Base-by-base conservation (phyloP, 176 grass and related monocot genomes). In the Oryza officinalis region DNA sequence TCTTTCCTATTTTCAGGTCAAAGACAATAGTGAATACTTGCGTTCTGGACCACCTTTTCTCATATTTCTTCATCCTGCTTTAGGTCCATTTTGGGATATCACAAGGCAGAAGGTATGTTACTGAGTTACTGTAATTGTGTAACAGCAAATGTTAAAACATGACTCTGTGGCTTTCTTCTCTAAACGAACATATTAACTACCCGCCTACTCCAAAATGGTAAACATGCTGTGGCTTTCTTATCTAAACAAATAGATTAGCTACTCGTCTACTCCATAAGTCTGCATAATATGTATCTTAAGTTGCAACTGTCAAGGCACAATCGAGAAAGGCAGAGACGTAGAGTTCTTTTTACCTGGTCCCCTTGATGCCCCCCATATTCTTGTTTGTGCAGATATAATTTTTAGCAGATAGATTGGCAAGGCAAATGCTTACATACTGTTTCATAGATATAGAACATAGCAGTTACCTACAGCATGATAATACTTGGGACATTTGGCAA, bases 41-140 rank as follows among this genome's bases (percentile, higher is more conserved):
- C 67, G 67, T 88, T 94, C 86, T 45, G 85, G 65, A 20, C 89
- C 89, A 1, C 96, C 96, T 22, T 98, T 94, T 83, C 89, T 98
- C 86, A 92, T 98, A 85, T 98, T 98, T 86, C 93, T 98, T 84
- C 96, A 96, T 90, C 93, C 93, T 81, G 91, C 91, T 88, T 87
- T 98, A 87, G 96, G 96, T 78, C 96, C 96, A 87, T 87, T 98
- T 83, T 98, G 96, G 96, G 87, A 96, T 83, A 88, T 92, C 71
- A 90, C 80, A 41, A 84, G 84, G 32, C 96, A 96, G 87, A 98
- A 98, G 96, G 96, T 98, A 84, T 83, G 88, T 3, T 79, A 27
- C 8, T 67, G 27, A 83, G 78, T 2, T 74, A 27, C 18, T 73
- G 27, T 76, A 57, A 17, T 59, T 66, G 71, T 9, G 22, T 49